A percentile compares a stretch with the other conserved stretches of the same genome.
Evolutionary conservation across 495 filamentous ascomycete species (phyloP).

Genomic region (Daldinia loculata): DNA sequence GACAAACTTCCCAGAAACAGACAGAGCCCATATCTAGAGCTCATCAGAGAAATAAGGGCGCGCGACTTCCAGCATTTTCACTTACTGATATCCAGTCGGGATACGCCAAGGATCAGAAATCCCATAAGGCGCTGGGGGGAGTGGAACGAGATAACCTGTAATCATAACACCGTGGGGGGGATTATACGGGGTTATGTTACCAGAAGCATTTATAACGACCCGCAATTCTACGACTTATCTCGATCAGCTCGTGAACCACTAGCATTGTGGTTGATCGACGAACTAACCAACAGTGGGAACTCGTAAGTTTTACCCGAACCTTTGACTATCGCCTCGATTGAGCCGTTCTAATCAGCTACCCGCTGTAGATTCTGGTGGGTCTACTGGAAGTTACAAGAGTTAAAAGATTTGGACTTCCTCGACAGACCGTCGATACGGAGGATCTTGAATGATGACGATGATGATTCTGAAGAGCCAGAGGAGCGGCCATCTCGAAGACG

Average conservation of each 20-base stretch:
- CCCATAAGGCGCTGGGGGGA: neutral
- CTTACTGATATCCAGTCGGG: neutral
- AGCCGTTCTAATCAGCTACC: neutral
- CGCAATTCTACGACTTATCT: neutral
- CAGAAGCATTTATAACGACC: neutral
- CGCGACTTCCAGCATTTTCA: neutral
- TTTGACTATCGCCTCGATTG: neutral
- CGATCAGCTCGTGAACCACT: neutral
- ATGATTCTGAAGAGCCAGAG: neutral
- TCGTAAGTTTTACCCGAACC: neutral
- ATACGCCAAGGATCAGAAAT: neutral
- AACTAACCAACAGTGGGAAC: neutral
- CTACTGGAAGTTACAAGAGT: neutral
- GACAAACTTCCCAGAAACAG: neutral
- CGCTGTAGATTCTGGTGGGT: neutral
- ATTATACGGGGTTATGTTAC: neutral
- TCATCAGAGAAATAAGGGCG: neutral
- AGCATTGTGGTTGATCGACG: neutral
- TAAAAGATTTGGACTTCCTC: neutral
- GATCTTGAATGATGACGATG: neutral
- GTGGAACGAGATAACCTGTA: neutral
- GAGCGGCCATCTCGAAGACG: neutral
- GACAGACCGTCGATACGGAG: neutral
- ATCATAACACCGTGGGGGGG: neutral
- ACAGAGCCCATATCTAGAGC: neutral